phyloP scores from a whole-genome alignment of 495 filamentous ascomycete species.

The Penicillium nucicola region DNA sequence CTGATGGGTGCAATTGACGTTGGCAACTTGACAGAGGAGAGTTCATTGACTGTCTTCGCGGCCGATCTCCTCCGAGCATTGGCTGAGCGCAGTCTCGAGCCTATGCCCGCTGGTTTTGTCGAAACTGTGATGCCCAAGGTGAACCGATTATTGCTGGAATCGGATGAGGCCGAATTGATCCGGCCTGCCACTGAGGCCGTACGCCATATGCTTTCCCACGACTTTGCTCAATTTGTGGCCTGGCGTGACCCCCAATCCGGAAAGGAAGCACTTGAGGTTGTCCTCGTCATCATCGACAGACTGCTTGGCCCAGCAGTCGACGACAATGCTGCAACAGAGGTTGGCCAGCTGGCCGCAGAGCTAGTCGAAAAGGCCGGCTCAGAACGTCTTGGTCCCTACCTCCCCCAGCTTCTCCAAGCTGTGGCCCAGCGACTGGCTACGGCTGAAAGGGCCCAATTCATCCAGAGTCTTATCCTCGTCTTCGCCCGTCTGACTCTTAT shows the following conservation, averaged over 20 bases:
- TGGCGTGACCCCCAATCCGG: slow-evolving; percentile 71
- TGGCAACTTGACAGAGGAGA: slow-evolving; percentile 77
- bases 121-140: slow-evolving; percentile 82
- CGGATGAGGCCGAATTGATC: slow-evolving; percentile 79
- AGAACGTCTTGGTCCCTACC: slow-evolving; percentile 83
- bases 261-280: slow-evolving; percentile 82
- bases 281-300: slow-evolving; percentile 89
- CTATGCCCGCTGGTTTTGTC: slow-evolving; percentile 83
- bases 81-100: slow-evolving; percentile 73
- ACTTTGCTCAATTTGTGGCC: slow-evolving; percentile 78
- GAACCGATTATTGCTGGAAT: slow-evolving; percentile 72
- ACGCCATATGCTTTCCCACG: slow-evolving; percentile 82
- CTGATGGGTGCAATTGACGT: slow-evolving; percentile 87
- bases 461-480: slow-evolving; percentile 88
- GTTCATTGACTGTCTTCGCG: slow-evolving; percentile 78
- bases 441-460: slow-evolving; percentile 79
- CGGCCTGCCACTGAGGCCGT: slow-evolving; percentile 82
- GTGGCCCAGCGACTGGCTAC: slow-evolving; percentile 83
- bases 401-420: slow-evolving; percentile 83
- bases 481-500: slow-evolving; percentile 86
- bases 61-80: slow-evolving; percentile 80
- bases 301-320: slow-evolving; percentile 76
- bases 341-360: slow-evolving; percentile 90
- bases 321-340: slow-evolving; percentile 90
- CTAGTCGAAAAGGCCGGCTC: slow-evolving; percentile 90